Conservation (phyloP, 1,284 basidiomycete genomes). For the Coniferiporia sulphurascens region DNA sequence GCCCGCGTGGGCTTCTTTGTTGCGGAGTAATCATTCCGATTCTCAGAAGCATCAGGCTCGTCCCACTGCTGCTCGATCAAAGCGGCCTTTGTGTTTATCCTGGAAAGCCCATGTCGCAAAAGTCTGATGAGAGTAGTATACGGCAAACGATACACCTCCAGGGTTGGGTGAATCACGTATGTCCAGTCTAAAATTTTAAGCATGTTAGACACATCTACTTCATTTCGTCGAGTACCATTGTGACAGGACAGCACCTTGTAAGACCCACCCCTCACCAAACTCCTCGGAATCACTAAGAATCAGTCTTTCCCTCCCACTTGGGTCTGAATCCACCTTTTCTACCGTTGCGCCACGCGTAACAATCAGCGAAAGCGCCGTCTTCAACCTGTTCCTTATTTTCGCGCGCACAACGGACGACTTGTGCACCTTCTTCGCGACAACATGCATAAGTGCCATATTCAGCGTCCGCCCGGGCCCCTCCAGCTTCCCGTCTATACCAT, state of each 20-base stretch:
- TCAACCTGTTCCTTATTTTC: slow-evolving; percentile 12
- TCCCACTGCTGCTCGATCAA: background rate
- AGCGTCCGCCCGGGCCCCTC: slow-evolving; percentile 1
- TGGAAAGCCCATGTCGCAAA: slow-evolving; percentile 3
- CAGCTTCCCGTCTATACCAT: slow-evolving; percentile 1
- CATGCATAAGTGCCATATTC: slow-evolving; percentile 27
- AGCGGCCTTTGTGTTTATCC: background rate
- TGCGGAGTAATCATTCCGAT: background rate
- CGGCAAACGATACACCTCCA: slow-evolving; percentile 18
- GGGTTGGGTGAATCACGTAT: slow-evolving; percentile 15
- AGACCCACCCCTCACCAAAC: background rate
- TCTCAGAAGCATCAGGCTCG: background rate
- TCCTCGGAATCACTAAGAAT: background rate
- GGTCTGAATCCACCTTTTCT: background rate
- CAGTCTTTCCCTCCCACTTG: background rate
- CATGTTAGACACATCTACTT: background rate
- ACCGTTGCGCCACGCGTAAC: slow-evolving; percentile 2
- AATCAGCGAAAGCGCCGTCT: slow-evolving; percentile 7
- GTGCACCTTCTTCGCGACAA: slow-evolving; percentile 21
- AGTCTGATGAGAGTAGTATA: slow-evolving; percentile 3
- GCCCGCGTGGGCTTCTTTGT: no score
- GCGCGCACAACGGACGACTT: slow-evolving; percentile 12
- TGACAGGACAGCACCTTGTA: slow-evolving; percentile 2
- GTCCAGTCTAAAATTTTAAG: slow-evolving; percentile 14
- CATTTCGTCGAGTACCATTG: background rate